A percentile compares a stretch with the other conserved stretches of the same genome.
These are phyloP conservation scores for Eutrema salsugineum DNA, from an alignment of 441 rosid genomes.

Conservation along the genomic window DNA sequence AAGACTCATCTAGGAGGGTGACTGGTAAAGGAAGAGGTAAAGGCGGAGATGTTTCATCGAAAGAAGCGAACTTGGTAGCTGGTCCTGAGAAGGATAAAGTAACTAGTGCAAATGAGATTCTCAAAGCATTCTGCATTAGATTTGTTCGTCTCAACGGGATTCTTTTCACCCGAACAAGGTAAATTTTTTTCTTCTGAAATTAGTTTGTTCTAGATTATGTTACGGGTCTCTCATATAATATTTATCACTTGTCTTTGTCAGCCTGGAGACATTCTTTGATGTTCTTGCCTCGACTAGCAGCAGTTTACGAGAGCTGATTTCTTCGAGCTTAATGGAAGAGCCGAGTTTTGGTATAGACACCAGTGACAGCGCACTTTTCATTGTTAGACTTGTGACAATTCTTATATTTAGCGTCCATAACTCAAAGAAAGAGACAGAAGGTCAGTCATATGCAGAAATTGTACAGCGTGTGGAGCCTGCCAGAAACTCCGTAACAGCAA, in stretches of 20 bases:
- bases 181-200: background rate
- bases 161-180: slow-evolving; percentile 93
- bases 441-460: slow-evolving; percentile 88
- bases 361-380: slow-evolving; percentile 60
- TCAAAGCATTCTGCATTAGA: slow-evolving; percentile 59
- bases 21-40: slow-evolving; percentile 67
- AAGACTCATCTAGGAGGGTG: slow-evolving; percentile 39
- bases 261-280: slow-evolving; percentile 88
- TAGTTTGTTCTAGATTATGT: background rate
- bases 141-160: slow-evolving; percentile 92
- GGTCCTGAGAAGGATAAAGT: slow-evolving; percentile 44
- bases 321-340: slow-evolving; percentile 62
- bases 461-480: slow-evolving; percentile 87
- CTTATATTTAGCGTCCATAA: slow-evolving; percentile 74
- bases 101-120: slow-evolving; percentile 40
- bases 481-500: slow-evolving; percentile 73
- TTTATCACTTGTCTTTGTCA: slow-evolving; percentile 32
- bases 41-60: slow-evolving; percentile 43
- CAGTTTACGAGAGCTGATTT: slow-evolving; percentile 63
- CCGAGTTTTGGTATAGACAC: slow-evolving; percentile 68
- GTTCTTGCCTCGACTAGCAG: slow-evolving; percentile 59
- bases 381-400: slow-evolving; percentile 65
- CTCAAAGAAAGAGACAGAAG: slow-evolving; percentile 69
- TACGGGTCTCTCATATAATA: slow-evolving; percentile 8
- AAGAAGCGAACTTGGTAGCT: slow-evolving; percentile 45